Base-by-base conservation (phyloP, 306 rosid genomes). In the Trifolium repens region DNA sequence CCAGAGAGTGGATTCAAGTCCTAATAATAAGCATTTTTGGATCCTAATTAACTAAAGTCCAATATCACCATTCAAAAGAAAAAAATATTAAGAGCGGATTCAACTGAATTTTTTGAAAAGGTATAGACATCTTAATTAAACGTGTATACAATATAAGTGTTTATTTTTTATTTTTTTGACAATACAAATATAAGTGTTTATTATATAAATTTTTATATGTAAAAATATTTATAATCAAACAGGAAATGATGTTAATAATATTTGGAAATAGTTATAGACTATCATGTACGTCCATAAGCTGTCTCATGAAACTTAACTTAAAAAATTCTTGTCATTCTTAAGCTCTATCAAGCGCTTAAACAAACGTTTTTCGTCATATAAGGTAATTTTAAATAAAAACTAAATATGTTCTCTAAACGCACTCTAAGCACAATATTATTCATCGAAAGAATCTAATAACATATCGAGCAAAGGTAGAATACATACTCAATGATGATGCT, bases 401-500 rank as follows among this genome's bases (percentile, higher is more conserved):
- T 12, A 34, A 34, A 34, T 4, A 59, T 14, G 10, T 61, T 0
- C 6, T 5, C 34, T 13, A 30, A 61, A 14, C 2, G 5, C 22
- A 12, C 2, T 12, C 0, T 16, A 37, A 16, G 22, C 4, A n/a
- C 7, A 7, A 37, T 7, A 16, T 64, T 37, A 37, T 64, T 37
- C 15, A 5, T 5, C 27, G 0, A 1, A 64, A 37, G 27, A 64
- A 63, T 42, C 53, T 40, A 66, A 19, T 19, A 11, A 42, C 6
- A 66, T 7, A 40, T 71, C 52, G 46, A 37, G 8, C 69, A 46
- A 64, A 69, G 79, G 65, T 55, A 50, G 59, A 52, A 65, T 1
- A 75, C 88, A 66, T 85, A 85, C 88, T 35, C 52, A 19, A 27
- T 54, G 27, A n/a, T 37, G 49, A 4, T 59, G 1, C 17, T 59